Base-by-base conservation (phyloP, 2,329 filamentous ascomycete species). In the Pseudopithomyces chartarum region DNA sequence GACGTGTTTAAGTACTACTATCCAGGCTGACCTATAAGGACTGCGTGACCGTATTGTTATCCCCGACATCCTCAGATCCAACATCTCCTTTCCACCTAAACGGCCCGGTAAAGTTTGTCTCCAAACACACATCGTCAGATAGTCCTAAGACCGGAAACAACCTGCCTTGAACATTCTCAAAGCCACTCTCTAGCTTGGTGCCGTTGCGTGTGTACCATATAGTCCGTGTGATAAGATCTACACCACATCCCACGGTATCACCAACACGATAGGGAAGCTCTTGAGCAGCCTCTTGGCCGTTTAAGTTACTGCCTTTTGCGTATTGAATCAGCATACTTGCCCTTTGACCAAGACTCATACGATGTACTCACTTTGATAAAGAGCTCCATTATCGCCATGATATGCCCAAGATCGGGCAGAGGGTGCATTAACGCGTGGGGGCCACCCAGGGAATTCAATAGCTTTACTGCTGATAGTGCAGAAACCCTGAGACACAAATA, bases 351-450 rank as follows among this genome's bases (percentile, higher is more conserved):
- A 11, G 19, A 13, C 23, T 12, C 11, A n/a, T 43, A 12, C 5
- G 7, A 6, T 13, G 20, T 6, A 43, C 40, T 43, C 19, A 43
- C 40, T 55, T 15, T 19, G 6, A 23, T 38, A 51, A 17, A 56
- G 15, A 17, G 29, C 46, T 26, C 54, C 54, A 34, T 56, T 32
- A 23, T 56, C 54, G 17, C 38, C 36, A 45, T 56, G 47, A 47
- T 51, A 56, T 19, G 26, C 54, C 46, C 47, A 56, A 17, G 54
- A 56, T 46, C 26, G 51, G 19, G 54, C 54, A 8, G 36, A 45
- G 3, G 54, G 54, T 15, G 54, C 52, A 22, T 47, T 42, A 5
- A 20, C 6, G 26, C 44, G 42, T n/a, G 42, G 43, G 6, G 19
- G 34, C 52, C 52, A 54, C n/a, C 52, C 52, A 36, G 52, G 52